Evolutionary conservation across 352 stramenopile species (phyloP).

Genomic region (Aphanomyces invadans): DNA sequence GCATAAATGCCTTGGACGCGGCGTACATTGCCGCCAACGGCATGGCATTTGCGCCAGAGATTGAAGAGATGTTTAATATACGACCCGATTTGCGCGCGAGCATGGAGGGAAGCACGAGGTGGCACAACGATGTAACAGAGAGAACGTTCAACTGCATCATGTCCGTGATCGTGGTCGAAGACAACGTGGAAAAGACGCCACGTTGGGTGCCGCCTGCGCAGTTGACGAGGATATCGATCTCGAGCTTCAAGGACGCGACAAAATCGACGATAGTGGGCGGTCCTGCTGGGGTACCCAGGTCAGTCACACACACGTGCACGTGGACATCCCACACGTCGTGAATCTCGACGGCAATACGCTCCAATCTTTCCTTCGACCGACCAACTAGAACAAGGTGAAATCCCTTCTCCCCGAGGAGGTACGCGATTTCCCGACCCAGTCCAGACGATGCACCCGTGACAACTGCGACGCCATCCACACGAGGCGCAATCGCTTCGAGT

Average conservation of each 20-base stretch:
- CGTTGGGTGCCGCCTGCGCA: constrained; percentile 48
- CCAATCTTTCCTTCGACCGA: constrained; percentile 46
- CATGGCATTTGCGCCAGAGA: constrained; percentile 42
- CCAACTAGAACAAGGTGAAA: constrained; percentile 69
- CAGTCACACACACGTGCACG: constrained; percentile 49
- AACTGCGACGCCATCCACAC: constrained; percentile 92
- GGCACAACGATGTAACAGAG: constrained; percentile 42
- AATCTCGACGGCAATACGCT: constrained; percentile 66
- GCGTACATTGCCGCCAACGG: constrained; percentile 67
- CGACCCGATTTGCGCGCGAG: constrained; percentile 48
- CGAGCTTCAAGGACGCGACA: constrained; percentile 44
- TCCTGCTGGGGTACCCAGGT: constrained; percentile 44
- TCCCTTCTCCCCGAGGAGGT: constrained; percentile 66
- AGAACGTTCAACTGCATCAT: constrained; percentile 67
- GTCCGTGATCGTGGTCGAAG: constrained; percentile 38
- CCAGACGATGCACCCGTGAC: constrained; percentile 69
- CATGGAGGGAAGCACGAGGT: constrained; percentile 60
- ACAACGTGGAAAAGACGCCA: constrained; percentile 40
- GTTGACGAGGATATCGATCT: constrained; percentile 83
- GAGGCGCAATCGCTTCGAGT: constrained; percentile 83
- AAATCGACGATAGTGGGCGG: constrained; percentile 52
- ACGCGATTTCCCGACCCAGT: constrained; percentile 71
- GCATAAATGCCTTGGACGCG: constrained; percentile 68
- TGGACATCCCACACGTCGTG: constrained; percentile 57
- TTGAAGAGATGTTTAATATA: constrained; percentile 76